phyloP scores from a whole-genome alignment of 495 filamentous ascomycete genomes.

The Choiromyces venosus region DNA sequence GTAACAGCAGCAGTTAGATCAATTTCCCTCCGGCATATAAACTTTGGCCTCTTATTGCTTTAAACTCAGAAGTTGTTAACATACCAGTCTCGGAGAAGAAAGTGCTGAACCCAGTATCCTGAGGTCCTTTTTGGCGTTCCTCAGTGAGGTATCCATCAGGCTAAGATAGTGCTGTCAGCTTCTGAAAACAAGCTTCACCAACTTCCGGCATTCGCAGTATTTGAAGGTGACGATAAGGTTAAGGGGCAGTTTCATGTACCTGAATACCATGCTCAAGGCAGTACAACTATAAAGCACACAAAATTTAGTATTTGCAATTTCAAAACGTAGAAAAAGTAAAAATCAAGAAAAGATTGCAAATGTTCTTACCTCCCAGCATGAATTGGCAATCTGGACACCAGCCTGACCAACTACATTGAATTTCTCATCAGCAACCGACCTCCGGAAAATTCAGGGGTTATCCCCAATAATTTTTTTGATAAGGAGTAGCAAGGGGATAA shows the following conservation, averaged over 20 bases:
- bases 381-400: conserved; percentile 99
- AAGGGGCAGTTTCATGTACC: conserved; percentile 51
- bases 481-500: conserved; percentile 39
- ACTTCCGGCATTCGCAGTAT: neutral
- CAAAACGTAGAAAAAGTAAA: conserved; percentile 8
- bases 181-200: neutral
- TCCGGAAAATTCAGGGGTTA: conserved; percentile 28
- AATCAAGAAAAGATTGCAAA: conserved; percentile 23
- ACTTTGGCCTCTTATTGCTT: neutral
- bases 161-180: conserved; percentile 54
- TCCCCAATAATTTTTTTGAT: conserved; percentile 25
- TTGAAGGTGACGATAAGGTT: neutral
- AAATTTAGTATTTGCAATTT: conserved; percentile 27
- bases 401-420: conserved; percentile 86
- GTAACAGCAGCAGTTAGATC: conserved; percentile 20
- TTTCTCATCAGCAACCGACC: conserved; percentile 39
- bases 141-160: conserved; percentile 98
- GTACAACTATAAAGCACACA: conserved; percentile 66
- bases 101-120: conserved; percentile 97
- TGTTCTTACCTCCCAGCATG: conserved; percentile 95
- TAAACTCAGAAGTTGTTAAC: conserved; percentile 31
- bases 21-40: neutral
- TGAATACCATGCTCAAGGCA: conserved; percentile 99
- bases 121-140: conserved; percentile 86
- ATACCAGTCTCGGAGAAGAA: conserved; percentile 99